Conservation (phyloP, 2,329 filamentous ascomycete genomes). For the Atkinsonella texensis region DNA sequence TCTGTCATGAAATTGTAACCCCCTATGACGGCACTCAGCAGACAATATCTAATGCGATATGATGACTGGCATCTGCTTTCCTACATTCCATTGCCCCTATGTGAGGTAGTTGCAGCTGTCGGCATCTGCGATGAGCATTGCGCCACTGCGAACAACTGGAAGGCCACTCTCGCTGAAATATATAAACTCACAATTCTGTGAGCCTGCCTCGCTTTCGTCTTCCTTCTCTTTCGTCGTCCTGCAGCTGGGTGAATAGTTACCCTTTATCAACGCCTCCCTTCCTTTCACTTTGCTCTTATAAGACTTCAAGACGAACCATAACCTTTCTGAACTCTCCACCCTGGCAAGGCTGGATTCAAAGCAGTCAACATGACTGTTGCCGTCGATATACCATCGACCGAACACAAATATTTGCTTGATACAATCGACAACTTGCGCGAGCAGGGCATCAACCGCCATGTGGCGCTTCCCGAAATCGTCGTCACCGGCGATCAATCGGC, state of each 20-base stretch:
- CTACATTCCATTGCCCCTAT: not conserved
- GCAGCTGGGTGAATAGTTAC: not conserved
- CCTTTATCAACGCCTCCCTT: not conserved
- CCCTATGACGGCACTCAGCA: not conserved
- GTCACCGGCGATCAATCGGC: slow-evolving; percentile 50
- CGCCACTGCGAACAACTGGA: not conserved
- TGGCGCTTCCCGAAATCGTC: slow-evolving; percentile 35
- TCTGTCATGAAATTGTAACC: not conserved
- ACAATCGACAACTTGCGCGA: slow-evolving; percentile 8
- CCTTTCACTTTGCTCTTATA: not conserved
- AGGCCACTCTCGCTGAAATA: not conserved
- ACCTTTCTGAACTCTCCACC: not conserved
- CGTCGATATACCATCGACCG: slow-evolving; percentile 3
- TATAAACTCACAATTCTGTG: not conserved
- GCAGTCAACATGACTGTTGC: not conserved
- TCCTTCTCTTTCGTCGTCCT: not conserved
- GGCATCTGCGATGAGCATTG: not conserved
- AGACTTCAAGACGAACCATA: not conserved
- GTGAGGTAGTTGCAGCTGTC: not conserved
- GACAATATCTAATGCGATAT: not conserved
- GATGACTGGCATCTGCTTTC: not conserved
- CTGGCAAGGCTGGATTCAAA: too few species aligned
- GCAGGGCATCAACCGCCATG: slow-evolving; percentile 7
- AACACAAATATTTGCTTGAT: slow-evolving; percentile 7
- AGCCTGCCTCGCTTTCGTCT: not conserved